Evolutionary conservation across 2,329 filamentous ascomycete species (phyloP).

Genomic region (Periglandula ipomoeae): DNA sequence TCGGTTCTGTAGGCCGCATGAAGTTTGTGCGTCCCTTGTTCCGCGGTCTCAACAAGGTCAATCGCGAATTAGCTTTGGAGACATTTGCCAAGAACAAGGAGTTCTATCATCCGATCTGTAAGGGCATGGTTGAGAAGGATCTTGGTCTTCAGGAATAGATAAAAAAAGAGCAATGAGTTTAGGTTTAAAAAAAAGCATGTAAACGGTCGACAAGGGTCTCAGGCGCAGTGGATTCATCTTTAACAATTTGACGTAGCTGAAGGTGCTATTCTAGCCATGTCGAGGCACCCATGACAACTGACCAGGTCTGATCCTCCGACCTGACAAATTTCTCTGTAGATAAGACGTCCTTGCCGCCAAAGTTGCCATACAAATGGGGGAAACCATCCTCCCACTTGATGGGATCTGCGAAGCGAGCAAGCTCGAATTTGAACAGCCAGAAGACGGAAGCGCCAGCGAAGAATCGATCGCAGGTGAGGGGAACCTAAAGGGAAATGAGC

Average conservation of each 20-base stretch:
- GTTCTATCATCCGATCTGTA: constrained; percentile 95
- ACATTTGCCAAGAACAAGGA: constrained; percentile 83
- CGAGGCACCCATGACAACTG: constrained; percentile 29
- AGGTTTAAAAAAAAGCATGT: too few species aligned
- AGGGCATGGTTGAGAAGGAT: constrained; percentile 79
- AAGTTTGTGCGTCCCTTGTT: constrained; percentile 91
- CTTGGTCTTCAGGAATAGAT: constrained; percentile 33
- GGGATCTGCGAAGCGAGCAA: constrained; percentile 31
- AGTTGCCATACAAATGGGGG: constrained; percentile 50
- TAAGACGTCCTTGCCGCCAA: constrained; percentile 43
- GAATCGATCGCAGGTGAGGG: constrained; percentile 35
- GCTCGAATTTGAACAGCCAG: constrained; percentile 45
- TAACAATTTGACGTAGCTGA: not conserved
- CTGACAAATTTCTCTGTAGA: constrained; percentile 36
- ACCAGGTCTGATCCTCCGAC: constrained; percentile 37
- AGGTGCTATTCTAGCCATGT: constrained; percentile 31
- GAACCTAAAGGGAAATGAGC: constrained; percentile 26
- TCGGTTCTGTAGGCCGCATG: constrained; percentile 84
- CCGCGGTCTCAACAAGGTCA: constrained; percentile 63
- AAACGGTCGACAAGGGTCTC: too few species aligned
- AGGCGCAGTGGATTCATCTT: too few species aligned
- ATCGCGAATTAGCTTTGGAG: constrained; percentile 63
- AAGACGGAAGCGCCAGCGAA: constrained; percentile 30
- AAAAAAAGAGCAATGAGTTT: not conserved
- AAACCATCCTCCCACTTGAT: constrained; percentile 50